Conservation (phyloP, 805 yeast species). For the Teunomyces panamensis region DNA sequence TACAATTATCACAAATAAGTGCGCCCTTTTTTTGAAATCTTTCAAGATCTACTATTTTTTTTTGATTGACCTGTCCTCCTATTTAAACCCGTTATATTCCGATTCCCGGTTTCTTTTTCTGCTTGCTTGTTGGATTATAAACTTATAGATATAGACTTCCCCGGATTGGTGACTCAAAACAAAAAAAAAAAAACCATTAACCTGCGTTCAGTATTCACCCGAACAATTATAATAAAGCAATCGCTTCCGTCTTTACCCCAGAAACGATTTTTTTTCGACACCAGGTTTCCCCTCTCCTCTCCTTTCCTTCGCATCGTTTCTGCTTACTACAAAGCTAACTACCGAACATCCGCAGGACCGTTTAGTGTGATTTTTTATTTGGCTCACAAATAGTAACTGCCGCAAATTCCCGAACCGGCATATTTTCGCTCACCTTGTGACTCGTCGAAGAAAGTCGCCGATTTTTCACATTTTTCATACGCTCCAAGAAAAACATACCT, state of each 20-base stretch:
- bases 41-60: background rate
- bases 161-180: background rate
- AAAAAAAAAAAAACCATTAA: background rate
- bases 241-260: background rate
- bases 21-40: background rate
- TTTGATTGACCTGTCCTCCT: background rate
- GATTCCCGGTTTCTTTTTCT: background rate
- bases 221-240: constrained; percentile 8
- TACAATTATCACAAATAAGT: background rate
- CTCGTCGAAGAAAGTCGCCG: constrained; percentile 2
- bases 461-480: constrained; percentile 3
- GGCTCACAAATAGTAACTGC: background rate
- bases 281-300: background rate
- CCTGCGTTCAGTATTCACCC: background rate
- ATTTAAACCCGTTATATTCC: background rate
- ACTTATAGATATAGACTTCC: constrained; percentile 4
- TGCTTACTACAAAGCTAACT: too few relatives aligned
- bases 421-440: constrained; percentile 3
- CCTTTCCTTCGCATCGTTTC: background rate
- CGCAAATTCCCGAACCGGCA: constrained; percentile 1
- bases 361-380: background rate
- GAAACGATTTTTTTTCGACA: background rate
- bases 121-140: background rate
- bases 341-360: background rate
- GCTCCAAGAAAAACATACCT: background rate